Conservation (phyloP, 768 basidiomycete species). For the Holtermanniella nyarrowii region DNA sequence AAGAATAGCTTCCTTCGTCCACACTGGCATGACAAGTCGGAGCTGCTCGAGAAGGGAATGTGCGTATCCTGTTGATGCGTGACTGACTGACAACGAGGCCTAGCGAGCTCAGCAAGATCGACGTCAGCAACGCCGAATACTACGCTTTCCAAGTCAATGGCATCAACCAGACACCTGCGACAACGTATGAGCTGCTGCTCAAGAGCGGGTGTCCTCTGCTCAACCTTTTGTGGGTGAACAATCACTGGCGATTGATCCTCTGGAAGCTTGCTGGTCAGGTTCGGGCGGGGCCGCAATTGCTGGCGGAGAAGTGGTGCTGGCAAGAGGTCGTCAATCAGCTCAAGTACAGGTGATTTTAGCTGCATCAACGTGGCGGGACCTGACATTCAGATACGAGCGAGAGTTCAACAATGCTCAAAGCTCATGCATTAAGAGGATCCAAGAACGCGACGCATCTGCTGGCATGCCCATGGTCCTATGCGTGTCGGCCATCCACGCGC, state of each 20-base stretch:
- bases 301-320: conserved; percentile 68
- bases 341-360: conserved; percentile 57
- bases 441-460: conserved; percentile 71
- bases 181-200: conserved; percentile 17
- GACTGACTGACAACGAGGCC: conserved; percentile 14
- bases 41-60: conserved; percentile 25
- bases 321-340: conserved; percentile 70
- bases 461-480: conserved; percentile 74
- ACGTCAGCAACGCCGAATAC: conserved; percentile 12
- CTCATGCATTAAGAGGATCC: conserved; percentile 68
- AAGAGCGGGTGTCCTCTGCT: conserved; percentile 50
- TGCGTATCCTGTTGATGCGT: conserved; percentile 9
- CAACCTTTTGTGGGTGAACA: conserved; percentile 73
- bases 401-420: conserved; percentile 69
- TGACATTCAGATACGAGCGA: conserved; percentile 62
- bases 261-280: conserved; percentile 93
- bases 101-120: conserved; percentile 22
- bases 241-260: conserved; percentile 79
- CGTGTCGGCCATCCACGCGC: conserved; percentile 46
- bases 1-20: conserved; percentile 8
- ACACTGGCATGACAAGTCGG: conserved; percentile 13
- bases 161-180: conserved; percentile 8
- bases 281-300: conserved; percentile 55
- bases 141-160: conserved; percentile 23
- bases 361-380: conserved; percentile 1